phyloP scores from a whole-genome alignment of 2,329 filamentous ascomycete species.

The Botrytis squamosa region DNA sequence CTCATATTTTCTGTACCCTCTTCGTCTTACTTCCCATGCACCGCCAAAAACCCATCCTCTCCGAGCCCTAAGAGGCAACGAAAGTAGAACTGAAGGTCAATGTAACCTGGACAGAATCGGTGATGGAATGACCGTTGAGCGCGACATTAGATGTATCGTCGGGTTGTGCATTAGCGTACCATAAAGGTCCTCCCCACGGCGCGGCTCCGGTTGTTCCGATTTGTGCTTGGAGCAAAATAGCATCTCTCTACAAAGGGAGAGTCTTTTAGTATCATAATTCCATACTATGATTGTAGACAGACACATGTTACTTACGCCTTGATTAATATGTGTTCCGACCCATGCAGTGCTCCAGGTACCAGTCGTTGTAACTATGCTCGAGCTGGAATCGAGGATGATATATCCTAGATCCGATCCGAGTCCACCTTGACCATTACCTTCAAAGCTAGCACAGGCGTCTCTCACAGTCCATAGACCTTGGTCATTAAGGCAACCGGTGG shows the following conservation, averaged over 20 bases:
- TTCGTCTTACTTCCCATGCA: neutral
- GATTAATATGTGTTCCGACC: neutral
- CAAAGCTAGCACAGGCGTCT: neutral
- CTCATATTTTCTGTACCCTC: neutral
- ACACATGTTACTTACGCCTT: neutral
- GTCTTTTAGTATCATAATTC: neutral
- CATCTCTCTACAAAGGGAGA: neutral
- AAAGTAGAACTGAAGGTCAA: neutral
- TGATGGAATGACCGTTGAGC: neutral
- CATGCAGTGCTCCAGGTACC: neutral
- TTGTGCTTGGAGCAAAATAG: slow-evolving; percentile 6
- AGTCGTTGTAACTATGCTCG: neutral
- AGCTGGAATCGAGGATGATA: neutral
- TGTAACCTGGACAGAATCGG: neutral
- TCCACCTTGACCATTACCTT: neutral
- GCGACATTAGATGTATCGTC: neutral
- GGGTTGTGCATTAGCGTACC: neutral
- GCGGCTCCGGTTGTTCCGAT: neutral
- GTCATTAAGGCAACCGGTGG: neutral
- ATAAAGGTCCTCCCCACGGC: neutral
- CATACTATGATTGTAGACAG: neutral
- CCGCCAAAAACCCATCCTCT: neutral
- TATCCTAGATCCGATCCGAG: neutral
- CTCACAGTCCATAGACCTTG: neutral
- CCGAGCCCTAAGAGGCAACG: neutral